Evolutionary conservation across 2,329 filamentous ascomycete species (phyloP).

Genomic region (Pyrenophora seminiperda): DNA sequence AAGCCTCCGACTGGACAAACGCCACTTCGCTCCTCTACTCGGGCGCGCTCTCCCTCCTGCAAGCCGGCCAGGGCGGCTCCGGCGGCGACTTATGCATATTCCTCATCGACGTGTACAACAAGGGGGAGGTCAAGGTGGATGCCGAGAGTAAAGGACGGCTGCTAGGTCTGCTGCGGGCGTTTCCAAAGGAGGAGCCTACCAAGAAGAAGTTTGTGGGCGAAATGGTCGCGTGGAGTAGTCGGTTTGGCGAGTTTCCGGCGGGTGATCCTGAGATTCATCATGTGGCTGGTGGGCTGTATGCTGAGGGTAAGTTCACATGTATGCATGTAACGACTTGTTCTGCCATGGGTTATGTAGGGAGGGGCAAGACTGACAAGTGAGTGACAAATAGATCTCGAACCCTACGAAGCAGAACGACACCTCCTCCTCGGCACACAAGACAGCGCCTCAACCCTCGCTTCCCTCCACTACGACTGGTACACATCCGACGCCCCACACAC

Average conservation of each 20-base stretch:
- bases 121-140: conserved; percentile 80
- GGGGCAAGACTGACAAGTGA: not conserved
- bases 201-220: conserved; percentile 91
- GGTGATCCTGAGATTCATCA: conserved; percentile 96
- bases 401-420: conserved; percentile 92
- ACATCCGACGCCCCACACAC: conserved; percentile 84
- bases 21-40: conserved; percentile 85
- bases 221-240: conserved; percentile 86
- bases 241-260: conserved; percentile 82
- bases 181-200: conserved; percentile 82
- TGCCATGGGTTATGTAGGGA: no score
- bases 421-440: conserved; percentile 86
- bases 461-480: conserved; percentile 94
- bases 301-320: conserved; percentile 62
- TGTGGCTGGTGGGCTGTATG: conserved; percentile 83
- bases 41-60: conserved; percentile 83
- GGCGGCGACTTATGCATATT: conserved; percentile 89
- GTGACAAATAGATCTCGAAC: conserved; percentile 71
- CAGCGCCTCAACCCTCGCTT: conserved; percentile 77
- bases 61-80: conserved; percentile 90
- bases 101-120: conserved; percentile 87
- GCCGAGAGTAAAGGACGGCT: conserved; percentile 73
- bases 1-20: conserved; percentile 79
- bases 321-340: no score
- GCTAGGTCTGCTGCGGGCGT: conserved; percentile 78